Base-by-base conservation (phyloP, 805 yeast genomes). In the Starmerella khaoyaiensis region DNA sequence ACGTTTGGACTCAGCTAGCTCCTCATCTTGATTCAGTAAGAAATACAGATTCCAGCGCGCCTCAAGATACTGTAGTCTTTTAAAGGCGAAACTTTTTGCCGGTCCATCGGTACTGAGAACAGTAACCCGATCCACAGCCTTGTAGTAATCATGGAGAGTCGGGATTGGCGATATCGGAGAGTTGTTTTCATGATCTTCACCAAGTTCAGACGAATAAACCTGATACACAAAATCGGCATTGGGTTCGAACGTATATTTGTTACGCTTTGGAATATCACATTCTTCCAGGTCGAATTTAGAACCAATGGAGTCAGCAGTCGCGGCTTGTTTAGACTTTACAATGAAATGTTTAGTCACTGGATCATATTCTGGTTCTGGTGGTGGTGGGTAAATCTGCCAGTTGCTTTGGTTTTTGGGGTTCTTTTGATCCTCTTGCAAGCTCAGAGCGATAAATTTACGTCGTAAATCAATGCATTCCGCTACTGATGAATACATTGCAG, bases 31-130 rank as follows among this genome's bases (percentile, higher is more conserved):
- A 55, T 90, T 90, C 49, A 87, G 65, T 44, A 90, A 60, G 43
- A 73, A 72, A 62, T 87, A 90, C 60, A 90, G 60, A 57, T 86
- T 83, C 97, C 97, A 90, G 55, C 86, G 82, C 20, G 97, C 95
- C 57, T 90, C 98, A 37, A 90, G 65, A 55, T 83, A 93, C 61
- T 87, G 93, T 49, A 90, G 64, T 52, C 98, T 71, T 57, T 87
- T 76, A 60, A 83, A 90, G 0, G 98, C 95, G 67, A 90, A 90
- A 12, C 94, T 80, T 60, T 90, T 90, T 12, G 93, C 74, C 4
- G 99, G 98, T 0, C 99, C 99, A 59, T 86, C 95, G 4, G 90
- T 76, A 6, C 94, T 77, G 33, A 82, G 68, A 10, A 68, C 59
- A n/a, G 73, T 69, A 47, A 90, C 71, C 40, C 66, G 71, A 36